phyloP scores from a whole-genome alignment of 768 basidiomycete species.

The Naematelia aurantialba region DNA sequence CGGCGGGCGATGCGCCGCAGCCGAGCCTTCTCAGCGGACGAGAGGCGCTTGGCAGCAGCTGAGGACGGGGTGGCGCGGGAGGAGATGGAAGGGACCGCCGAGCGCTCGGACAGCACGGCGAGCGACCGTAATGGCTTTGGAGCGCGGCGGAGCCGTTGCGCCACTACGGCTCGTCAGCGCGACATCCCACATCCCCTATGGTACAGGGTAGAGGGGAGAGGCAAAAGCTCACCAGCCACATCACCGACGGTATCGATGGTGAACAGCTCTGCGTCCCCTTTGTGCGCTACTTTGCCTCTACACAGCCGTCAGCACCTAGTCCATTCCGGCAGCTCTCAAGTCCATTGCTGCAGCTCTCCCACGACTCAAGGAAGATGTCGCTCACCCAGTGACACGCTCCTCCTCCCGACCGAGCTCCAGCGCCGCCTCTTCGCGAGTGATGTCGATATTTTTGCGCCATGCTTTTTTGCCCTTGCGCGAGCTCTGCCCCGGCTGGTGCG shows the following conservation, averaged over 20 bases:
- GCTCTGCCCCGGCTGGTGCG: constrained; percentile 56
- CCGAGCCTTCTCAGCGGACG: constrained; percentile 67
- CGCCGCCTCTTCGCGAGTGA: constrained; percentile 70
- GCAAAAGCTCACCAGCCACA: constrained; percentile 58
- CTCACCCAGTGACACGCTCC: constrained; percentile 74
- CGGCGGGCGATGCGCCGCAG: constrained; percentile 59
- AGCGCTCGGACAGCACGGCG: constrained; percentile 77
- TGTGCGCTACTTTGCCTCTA: constrained; percentile 34
- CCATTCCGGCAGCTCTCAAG: neutral
- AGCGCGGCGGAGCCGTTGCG: constrained; percentile 39
- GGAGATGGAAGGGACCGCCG: constrained; percentile 77
- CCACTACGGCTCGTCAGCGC: constrained; percentile 29
- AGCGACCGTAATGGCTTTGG: constrained; percentile 55
- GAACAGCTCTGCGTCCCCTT: constrained; percentile 71
- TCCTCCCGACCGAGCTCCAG: constrained; percentile 75
- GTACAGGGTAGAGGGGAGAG: neutral
- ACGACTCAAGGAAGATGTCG: constrained; percentile 5
- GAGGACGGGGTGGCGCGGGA: constrained; percentile 52
- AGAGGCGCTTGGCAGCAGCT: constrained; percentile 50
- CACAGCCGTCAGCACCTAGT: neutral
- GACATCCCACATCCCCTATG: neutral
- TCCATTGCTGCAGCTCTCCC: neutral
- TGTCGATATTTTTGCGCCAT: constrained; percentile 90
- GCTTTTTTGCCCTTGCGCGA: constrained; percentile 87
- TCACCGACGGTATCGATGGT: constrained; percentile 76